Evolutionary conservation across 2,329 filamentous ascomycete genomes (phyloP).

Genomic region (Knufia fluminis): DNA sequence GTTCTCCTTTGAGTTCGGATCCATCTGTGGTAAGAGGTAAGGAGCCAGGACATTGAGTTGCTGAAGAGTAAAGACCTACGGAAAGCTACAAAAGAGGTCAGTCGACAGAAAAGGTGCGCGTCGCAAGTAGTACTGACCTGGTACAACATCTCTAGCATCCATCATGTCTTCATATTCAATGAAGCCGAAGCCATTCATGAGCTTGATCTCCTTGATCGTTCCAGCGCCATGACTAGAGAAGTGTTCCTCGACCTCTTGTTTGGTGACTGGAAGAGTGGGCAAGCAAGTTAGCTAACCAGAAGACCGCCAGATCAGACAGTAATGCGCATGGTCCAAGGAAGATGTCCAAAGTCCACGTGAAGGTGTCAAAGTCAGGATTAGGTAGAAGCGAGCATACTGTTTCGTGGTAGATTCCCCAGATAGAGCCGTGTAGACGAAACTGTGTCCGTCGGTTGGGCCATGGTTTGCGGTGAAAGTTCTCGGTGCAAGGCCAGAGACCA

Average conservation of each 20-base stretch:
- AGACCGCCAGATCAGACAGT: conserved; percentile 5
- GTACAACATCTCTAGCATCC: conserved; percentile 96
- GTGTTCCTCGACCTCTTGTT: conserved; percentile 90
- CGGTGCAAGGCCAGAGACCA: conserved; percentile 4
- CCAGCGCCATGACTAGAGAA: conserved; percentile 93
- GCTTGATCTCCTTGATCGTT: conserved; percentile 97
- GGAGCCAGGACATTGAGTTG: neutral
- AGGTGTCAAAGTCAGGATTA: conserved; percentile 1
- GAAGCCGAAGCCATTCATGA: conserved; percentile 99
- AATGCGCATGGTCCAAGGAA: conserved; percentile 15
- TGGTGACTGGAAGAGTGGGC: conserved; percentile 59
- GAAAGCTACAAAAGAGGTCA: conserved; percentile 18
- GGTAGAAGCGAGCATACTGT: conserved; percentile 55
- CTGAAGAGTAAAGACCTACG: conserved; percentile 11
- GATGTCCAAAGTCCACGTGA: conserved; percentile 11
- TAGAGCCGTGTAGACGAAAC: conserved; percentile 94
- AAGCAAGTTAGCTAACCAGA: conserved; percentile 17
- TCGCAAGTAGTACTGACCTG: conserved; percentile 55
- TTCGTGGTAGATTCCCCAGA: conserved; percentile 92
- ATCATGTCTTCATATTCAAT: conserved; percentile 98
- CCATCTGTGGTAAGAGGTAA: conserved; percentile 55
- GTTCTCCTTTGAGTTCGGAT: conserved; percentile 95
- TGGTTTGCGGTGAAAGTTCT: neutral
- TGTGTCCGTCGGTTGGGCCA: conserved; percentile 38
- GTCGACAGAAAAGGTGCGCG: conserved; percentile 12